These are phyloP conservation scores for Apostasia ramifera DNA, from an alignment of 106 monocot genomes.

Conservation along the genomic window DNA sequence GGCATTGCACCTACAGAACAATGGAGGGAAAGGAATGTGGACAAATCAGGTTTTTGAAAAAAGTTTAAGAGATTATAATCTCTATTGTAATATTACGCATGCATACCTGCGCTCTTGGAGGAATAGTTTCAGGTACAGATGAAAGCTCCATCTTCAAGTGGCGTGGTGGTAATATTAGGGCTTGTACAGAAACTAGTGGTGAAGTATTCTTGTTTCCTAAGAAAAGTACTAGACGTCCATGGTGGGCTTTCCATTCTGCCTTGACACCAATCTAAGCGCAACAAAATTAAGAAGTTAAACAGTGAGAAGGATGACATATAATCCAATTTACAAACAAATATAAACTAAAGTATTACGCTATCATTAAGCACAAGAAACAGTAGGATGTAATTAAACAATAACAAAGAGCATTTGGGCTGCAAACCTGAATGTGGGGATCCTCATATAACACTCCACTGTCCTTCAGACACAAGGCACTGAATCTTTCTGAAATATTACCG, in stretches of 20 bases:
- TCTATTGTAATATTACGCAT: background rate
- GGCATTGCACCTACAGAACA: constrained; percentile 79
- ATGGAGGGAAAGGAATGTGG: background rate
- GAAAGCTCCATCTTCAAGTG: constrained; percentile 83
- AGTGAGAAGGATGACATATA: background rate
- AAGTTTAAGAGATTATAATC: no score
- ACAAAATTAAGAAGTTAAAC: background rate
- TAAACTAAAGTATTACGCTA: background rate
- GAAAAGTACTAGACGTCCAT: constrained; percentile 87
- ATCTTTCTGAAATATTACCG: constrained; percentile 72
- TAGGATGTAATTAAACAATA: background rate
- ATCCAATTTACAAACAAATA: constrained; percentile 2
- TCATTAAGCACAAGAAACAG: background rate
- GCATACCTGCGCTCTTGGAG: constrained; percentile 94
- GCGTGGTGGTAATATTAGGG: constrained; percentile 73
- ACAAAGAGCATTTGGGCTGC: background rate
- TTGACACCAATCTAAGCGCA: constrained; percentile 75
- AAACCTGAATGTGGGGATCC: constrained; percentile 94
- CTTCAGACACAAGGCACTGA: constrained; percentile 75
- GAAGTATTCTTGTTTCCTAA: constrained; percentile 95
- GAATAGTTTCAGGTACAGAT: constrained; percentile 86
- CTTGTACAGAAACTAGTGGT: constrained; percentile 65
- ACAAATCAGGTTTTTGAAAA: no score
- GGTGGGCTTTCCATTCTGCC: constrained; percentile 87
- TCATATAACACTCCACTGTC: constrained; percentile 96